Percentiles rank a stretch among this genome's conserved stretches.
Conservation (phyloP, 2,329 filamentous ascomycete genomes). For the Xylariaceae sp. region DNA sequence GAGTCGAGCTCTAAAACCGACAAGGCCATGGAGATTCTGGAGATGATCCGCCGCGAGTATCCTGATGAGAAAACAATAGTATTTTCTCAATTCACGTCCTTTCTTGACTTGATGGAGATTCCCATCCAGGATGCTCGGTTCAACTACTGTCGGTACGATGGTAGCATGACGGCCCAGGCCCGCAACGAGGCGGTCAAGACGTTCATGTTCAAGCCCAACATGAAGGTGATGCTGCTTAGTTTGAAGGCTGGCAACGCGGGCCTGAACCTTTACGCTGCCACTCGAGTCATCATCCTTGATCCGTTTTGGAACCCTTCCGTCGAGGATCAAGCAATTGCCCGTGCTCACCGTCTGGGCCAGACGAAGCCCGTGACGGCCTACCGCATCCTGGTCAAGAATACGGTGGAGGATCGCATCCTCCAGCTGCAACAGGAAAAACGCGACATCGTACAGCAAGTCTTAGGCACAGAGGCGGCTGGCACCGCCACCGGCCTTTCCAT, state of each 20-base stretch:
- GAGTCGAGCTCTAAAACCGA: slow-evolving; percentile 32
- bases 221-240: slow-evolving; percentile 64
- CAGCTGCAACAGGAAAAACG: slow-evolving; percentile 67
- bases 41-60: slow-evolving; percentile 22
- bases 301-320: slow-evolving; percentile 79
- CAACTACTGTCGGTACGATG: slow-evolving; percentile 32
- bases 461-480: slow-evolving; percentile 15
- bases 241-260: slow-evolving; percentile 74
- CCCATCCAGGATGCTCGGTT: slow-evolving; percentile 28
- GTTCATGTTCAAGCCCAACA: slow-evolving; percentile 25
- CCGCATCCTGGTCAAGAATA: slow-evolving; percentile 62
- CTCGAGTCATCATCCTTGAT: slow-evolving; percentile 71
- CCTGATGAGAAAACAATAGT: slow-evolving; percentile 31
- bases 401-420: slow-evolving; percentile 73
- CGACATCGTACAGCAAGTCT: slow-evolving; percentile 48
- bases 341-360: slow-evolving; percentile 76
- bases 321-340: slow-evolving; percentile 74
- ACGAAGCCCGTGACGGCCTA: slow-evolving; percentile 62
- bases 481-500: neutral
- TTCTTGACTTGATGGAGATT: slow-evolving; percentile 34
- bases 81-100: slow-evolving; percentile 35
- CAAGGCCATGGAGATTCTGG: slow-evolving; percentile 30
- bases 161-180: slow-evolving; percentile 24
- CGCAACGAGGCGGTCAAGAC: slow-evolving; percentile 26
- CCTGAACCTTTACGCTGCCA: slow-evolving; percentile 68